These are phyloP conservation scores for Citeromyces matritensis DNA, from an alignment of 805 yeast species.

Conservation along the genomic window DNA sequence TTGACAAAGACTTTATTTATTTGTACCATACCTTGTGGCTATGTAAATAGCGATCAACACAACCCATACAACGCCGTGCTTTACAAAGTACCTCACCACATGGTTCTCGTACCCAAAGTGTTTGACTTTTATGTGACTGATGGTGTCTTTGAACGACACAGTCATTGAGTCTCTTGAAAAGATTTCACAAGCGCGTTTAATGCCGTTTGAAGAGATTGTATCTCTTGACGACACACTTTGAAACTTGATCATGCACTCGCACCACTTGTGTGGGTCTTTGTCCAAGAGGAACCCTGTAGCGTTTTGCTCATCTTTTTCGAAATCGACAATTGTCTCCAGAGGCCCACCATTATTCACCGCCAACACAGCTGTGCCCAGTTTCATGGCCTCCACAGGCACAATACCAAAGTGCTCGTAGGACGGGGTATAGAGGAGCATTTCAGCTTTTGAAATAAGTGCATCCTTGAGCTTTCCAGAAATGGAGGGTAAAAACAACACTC, in stretches of 20 bases:
- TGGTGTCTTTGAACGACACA: not conserved
- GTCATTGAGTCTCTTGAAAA: constrained; percentile 1
- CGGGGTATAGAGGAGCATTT: constrained; percentile 75
- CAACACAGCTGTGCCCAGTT: constrained; percentile 65
- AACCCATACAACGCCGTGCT: no score
- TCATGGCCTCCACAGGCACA: constrained; percentile 94
- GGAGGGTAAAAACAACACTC: constrained; percentile 70
- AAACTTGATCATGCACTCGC: not conserved
- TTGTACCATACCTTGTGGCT: no score
- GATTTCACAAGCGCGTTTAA: not conserved
- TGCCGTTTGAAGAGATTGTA: not conserved
- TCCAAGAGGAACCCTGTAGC: not conserved
- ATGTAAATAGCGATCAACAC: no score
- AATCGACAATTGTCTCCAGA: constrained; percentile 50
- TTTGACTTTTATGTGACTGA: not conserved
- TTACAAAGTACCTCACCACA: not conserved
- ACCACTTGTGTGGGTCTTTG: constrained; percentile 1
- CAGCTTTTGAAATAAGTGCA: constrained; percentile 39
- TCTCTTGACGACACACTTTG: not conserved
- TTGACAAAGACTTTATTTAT: no score
- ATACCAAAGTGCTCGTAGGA: constrained; percentile 91
- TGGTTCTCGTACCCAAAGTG: not conserved
- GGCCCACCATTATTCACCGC: constrained; percentile 93
- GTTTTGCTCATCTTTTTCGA: constrained; percentile 4
- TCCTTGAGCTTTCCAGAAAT: constrained; percentile 53